phyloP scores from a whole-genome alignment of 805 yeast species.

The Kazachstania kunashirensis region DNA sequence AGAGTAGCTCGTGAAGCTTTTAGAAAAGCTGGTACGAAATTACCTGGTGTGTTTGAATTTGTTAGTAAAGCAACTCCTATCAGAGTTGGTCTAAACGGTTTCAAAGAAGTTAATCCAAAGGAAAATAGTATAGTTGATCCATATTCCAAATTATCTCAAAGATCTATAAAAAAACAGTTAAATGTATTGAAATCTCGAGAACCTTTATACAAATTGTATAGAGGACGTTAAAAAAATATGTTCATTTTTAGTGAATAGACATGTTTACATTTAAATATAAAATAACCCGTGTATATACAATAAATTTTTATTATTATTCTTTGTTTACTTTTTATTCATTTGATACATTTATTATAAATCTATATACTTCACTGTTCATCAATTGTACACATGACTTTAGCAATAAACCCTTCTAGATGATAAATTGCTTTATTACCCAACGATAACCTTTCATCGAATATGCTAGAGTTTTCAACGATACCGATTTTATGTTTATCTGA shows the following conservation, averaged over 20 bases:
- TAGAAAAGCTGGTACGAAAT: conserved; percentile 80
- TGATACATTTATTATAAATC: too few species aligned
- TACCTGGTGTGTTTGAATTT: conserved; percentile 89
- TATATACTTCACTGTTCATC: conserved; percentile 35
- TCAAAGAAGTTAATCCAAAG: conserved; percentile 33
- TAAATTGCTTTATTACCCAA: conserved; percentile 83
- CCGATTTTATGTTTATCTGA: conserved; percentile 30
- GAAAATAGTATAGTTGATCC: conserved; percentile 33
- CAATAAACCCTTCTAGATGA: conserved; percentile 90
- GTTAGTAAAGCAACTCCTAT: conserved; percentile 54
- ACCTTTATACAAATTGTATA: conserved; percentile 46
- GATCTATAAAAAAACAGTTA: conserved; percentile 57
- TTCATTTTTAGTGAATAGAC: too few species aligned
- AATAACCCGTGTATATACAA: conserved; percentile 7
- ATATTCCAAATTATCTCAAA: conserved; percentile 41
- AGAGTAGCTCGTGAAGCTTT: conserved; percentile 82
- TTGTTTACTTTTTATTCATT: too few species aligned
- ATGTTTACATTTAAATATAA: too few species aligned
- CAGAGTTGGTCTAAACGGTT: conserved; percentile 59
- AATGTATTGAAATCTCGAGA: conserved; percentile 43
- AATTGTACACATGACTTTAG: conserved; percentile 71
- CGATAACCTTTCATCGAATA: conserved; percentile 76
- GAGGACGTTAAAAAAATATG: conserved; percentile 51
- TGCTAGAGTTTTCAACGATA: conserved; percentile 51
- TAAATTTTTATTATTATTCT: too few species aligned